Percentiles rank a stretch among this genome's conserved stretches.
Conservation (phyloP, 441 rosid species). For the Corymbia citriodora region DNA sequence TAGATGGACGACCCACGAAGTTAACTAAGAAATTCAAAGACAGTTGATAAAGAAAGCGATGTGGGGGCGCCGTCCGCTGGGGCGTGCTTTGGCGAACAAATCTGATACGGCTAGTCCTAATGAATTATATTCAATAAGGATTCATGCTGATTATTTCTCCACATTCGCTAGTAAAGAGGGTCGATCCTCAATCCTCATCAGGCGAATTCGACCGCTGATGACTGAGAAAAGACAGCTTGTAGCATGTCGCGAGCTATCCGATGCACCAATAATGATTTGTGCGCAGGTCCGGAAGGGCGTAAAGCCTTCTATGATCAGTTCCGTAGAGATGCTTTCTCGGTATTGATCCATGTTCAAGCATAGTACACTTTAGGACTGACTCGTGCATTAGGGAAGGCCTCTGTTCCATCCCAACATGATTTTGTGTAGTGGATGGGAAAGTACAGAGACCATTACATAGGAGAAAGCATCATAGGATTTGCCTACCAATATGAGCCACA, state of each 20-base stretch:
- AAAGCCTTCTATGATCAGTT: not conserved
- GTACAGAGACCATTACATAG: not conserved
- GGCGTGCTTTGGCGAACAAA: not conserved
- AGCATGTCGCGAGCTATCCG: not conserved
- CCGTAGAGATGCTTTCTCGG: not conserved
- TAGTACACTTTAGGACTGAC: not conserved
- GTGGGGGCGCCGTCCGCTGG: not conserved
- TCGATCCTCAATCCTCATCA: not conserved
- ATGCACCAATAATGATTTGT: not conserved
- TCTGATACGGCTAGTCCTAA: not conserved
- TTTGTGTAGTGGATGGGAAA: not conserved
- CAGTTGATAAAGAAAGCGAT: not conserved
- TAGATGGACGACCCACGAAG: not conserved
- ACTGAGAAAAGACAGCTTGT: not conserved
- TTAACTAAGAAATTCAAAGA: not conserved
- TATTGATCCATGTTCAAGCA: not conserved
- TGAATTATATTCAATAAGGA: not conserved
- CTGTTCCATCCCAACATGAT: not conserved
- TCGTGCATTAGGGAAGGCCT: not conserved
- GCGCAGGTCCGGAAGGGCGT: not conserved
- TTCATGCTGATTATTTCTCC: not conserved
- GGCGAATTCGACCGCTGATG: not conserved
- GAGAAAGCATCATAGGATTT: not conserved
- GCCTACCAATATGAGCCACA: not conserved
- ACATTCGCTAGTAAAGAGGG: not conserved